These are phyloP conservation scores for Jimgerdemannia flammicorona DNA, from an alignment of 192 early-diverging fungal species.

Conservation along the genomic window DNA sequence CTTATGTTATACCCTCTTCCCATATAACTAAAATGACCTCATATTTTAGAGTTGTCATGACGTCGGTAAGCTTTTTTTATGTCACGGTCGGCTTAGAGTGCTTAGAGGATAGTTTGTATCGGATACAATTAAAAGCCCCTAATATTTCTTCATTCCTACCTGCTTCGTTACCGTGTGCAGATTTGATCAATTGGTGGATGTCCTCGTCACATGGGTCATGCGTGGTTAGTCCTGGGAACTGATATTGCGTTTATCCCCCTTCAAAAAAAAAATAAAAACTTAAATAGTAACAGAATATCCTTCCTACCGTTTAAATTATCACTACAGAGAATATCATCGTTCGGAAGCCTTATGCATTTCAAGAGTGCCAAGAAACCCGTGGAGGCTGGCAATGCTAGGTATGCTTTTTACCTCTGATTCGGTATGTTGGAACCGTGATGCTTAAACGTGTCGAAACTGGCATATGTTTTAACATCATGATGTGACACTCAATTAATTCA, in stretches of 20 bases:
- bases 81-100: not conserved
- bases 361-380: slow-evolving; percentile 47
- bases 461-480: too few relatives aligned
- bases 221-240: not conserved
- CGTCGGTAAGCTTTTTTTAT: not conserved
- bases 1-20: too few relatives aligned
- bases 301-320: not conserved
- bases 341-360: slow-evolving; percentile 61
- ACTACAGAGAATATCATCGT: slow-evolving; percentile 41
- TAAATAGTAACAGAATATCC: not conserved
- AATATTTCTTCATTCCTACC: too few relatives aligned
- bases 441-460: too few relatives aligned
- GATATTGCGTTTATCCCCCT: not conserved
- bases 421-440: too few relatives aligned
- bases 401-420: not conserved
- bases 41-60: not conserved
- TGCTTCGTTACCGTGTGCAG: not conserved
- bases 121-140: too few relatives aligned
- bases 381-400: slow-evolving; percentile 48
- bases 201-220: not conserved
- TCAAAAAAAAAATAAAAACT: not conserved
- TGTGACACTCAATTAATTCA: too few relatives aligned
- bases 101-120: too few relatives aligned
- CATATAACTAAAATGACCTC: too few relatives aligned
- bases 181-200: not conserved